Evolutionary conservation across 1,284 basidiomycete genomes (phyloP).

Genomic region (Wolfiporia cocos): DNA sequence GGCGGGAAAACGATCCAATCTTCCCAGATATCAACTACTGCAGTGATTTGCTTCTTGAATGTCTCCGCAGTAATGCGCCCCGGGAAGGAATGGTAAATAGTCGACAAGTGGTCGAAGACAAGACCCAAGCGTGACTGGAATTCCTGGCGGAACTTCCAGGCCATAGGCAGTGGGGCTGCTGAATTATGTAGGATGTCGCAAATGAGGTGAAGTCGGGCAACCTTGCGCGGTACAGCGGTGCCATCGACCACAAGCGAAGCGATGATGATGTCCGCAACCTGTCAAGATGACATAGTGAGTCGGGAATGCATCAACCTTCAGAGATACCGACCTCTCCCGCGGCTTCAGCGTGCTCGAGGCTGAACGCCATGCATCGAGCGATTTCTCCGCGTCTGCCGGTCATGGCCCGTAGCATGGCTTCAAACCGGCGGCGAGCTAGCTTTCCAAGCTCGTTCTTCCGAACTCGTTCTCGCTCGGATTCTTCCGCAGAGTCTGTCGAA

Average conservation of each 20-base stretch:
- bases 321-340: constrained; percentile 69
- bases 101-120: constrained; percentile 92
- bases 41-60: constrained; percentile 86
- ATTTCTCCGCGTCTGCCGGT: constrained; percentile 87
- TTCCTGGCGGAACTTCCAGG: constrained; percentile 92
- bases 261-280: constrained; percentile 87
- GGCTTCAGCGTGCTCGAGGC: constrained; percentile 91
- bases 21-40: constrained; percentile 91
- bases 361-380: constrained; percentile 93
- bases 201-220: constrained; percentile 90
- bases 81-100: constrained; percentile 87
- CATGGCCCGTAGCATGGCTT: constrained; percentile 84
- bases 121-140: constrained; percentile 84
- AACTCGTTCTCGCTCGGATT: constrained; percentile 79
- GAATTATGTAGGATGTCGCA: constrained; percentile 98
- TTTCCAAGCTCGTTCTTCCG: constrained; percentile 73
- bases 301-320: background rate
- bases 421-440: constrained; percentile 77
- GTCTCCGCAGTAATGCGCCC: constrained; percentile 90
- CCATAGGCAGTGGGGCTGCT: constrained; percentile 79
- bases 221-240: constrained; percentile 93
- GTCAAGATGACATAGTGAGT: constrained; percentile 4
- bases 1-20: constrained; percentile 92
- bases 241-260: constrained; percentile 77
- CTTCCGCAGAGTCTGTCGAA: constrained; percentile 93